Evolutionary conservation across 768 basidiomycete genomes (phyloP), one percentile per base, ranked within the genome.

Genomic region (Hericium alpestre): DNA sequence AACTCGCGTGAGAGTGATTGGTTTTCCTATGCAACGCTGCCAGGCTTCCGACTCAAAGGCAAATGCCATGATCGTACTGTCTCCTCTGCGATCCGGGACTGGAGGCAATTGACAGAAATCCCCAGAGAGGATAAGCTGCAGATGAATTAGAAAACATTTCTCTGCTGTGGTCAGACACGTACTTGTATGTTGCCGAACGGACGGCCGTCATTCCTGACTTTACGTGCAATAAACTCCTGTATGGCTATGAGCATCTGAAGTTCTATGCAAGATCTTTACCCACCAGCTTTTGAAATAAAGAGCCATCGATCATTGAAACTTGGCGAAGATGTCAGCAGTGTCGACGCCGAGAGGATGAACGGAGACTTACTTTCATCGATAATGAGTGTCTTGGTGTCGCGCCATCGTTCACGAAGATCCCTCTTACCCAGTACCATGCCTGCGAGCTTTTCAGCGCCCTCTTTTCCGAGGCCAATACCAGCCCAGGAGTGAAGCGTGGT

Each of bases 41-140:
- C 93, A 95, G n/a, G 76, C 73, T 13, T 76, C 61, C 0, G 92
- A 85, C 55, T 94, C 90, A 65, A 96, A 94, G 3, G 86, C 83
- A 68, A 94, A 94, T 6, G 37, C 82, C 74, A 11, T 76, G 43
- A 61, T 78, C 58, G 61, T 77, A 58, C 73, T 77, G 51, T 81
- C 72, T 64, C 73, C 67, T 70, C 78, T 64, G 61, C 76, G 70
- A 38, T 72, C 73, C 12, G 79, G 74, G 0, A 94, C 89, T 1
- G 93, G 93, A 10, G 93, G 93, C 0, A 96, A 75, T 68, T 96
- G 92, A 66, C 83, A 93, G 68, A 94, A 94, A 66, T 96, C 93
- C 7, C 93, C 93, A 8, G 86, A 91, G 4, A 93, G 72, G 38
- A 89, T 76, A 54, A 93, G 79, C 86, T 93, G 58, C 23, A n/a